Evolutionary conservation across 495 filamentous ascomycete species (phyloP).

Genomic region (Thermothielavioides terrestris): DNA sequence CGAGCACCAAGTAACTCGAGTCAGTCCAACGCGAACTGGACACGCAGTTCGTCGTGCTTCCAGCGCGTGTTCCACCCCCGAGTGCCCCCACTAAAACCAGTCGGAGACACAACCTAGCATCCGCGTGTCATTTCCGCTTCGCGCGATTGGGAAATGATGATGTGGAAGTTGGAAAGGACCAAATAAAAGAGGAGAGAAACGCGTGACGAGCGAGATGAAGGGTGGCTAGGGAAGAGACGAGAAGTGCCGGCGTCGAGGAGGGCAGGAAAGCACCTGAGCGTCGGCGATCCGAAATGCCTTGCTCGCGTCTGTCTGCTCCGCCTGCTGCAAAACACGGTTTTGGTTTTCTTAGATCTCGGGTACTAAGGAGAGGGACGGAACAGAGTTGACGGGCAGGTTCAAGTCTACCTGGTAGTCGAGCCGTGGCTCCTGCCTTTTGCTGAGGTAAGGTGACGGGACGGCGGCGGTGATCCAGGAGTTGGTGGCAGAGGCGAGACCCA

Average conservation of each 20-base stretch:
- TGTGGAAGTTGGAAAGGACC: not conserved
- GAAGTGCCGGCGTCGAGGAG: too few relatives aligned
- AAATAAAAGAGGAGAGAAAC: not conserved
- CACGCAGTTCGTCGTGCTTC: constrained; percentile 5
- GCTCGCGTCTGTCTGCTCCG: too few relatives aligned
- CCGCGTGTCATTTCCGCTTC: constrained; percentile 1
- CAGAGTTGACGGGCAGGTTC: not conserved
- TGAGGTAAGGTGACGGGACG: constrained; percentile 10
- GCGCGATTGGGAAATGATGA: not conserved
- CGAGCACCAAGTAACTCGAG: not conserved
- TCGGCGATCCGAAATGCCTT: too few relatives aligned
- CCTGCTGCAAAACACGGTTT: too few relatives aligned
- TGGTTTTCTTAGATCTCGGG: too few relatives aligned
- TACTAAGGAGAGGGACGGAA: not conserved
- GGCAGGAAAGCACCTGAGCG: too few relatives aligned
- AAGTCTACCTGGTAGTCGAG: not conserved
- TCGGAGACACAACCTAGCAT: not conserved
- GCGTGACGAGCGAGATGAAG: too few relatives aligned
- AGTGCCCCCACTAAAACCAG: constrained; percentile 3
- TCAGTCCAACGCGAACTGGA: constrained; percentile 8
- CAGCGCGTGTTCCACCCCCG: constrained; percentile 7
- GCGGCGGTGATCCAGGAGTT: constrained; percentile 5
- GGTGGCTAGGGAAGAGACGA: too few relatives aligned
- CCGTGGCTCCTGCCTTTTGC: not conserved
- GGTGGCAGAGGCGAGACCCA: constrained; percentile 4